Conservation (phyloP, 495 filamentous ascomycete species). For the Aspergillus panamensis region DNA sequence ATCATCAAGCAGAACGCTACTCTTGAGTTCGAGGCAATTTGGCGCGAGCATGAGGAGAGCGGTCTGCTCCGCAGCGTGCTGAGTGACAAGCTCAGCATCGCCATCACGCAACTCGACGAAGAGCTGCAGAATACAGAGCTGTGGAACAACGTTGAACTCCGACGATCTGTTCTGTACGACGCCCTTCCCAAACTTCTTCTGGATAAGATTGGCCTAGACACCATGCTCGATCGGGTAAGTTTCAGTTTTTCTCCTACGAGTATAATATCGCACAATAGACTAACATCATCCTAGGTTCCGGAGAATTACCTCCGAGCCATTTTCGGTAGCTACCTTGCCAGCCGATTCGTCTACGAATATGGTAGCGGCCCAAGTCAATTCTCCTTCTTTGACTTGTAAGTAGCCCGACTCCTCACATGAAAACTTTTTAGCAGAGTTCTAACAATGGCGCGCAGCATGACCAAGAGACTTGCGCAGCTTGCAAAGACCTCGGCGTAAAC, state of each 20-base stretch:
- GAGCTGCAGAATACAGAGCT: conserved; percentile 89
- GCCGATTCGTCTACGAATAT: conserved; percentile 91
- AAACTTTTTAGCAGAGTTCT: conserved; percentile 8
- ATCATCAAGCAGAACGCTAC: conserved; percentile 85
- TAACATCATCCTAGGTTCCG: conserved; percentile 59
- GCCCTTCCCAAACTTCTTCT: conserved; percentile 82
- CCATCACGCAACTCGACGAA: conserved; percentile 93
- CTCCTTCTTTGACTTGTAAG: conserved; percentile 98
- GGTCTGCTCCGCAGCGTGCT: conserved; percentile 75
- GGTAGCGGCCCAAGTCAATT: conserved; percentile 93
- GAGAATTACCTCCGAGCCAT: conserved; percentile 91
- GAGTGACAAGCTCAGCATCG: conserved; percentile 80
- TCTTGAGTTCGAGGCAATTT: conserved; percentile 96
- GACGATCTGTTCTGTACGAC: conserved; percentile 74
- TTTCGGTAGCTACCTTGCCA: conserved; percentile 92
- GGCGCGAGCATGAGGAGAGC: conserved; percentile 85
- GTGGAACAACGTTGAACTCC: conserved; percentile 79
- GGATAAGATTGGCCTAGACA: conserved; percentile 85
- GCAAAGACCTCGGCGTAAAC: conserved; percentile 24
- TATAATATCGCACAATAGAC: conserved; percentile 12
- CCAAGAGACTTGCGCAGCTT: conserved; percentile 44
- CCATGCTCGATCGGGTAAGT: conserved; percentile 73
- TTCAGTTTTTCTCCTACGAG: conserved; percentile 2
- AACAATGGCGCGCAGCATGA: conserved; percentile 45
- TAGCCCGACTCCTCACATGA: conserved; percentile 17